A percentile compares a stretch with the other conserved stretches of the same genome.
phyloP scores from a whole-genome alignment of 495 filamentous ascomycete species.

The Xylaria longipes region DNA sequence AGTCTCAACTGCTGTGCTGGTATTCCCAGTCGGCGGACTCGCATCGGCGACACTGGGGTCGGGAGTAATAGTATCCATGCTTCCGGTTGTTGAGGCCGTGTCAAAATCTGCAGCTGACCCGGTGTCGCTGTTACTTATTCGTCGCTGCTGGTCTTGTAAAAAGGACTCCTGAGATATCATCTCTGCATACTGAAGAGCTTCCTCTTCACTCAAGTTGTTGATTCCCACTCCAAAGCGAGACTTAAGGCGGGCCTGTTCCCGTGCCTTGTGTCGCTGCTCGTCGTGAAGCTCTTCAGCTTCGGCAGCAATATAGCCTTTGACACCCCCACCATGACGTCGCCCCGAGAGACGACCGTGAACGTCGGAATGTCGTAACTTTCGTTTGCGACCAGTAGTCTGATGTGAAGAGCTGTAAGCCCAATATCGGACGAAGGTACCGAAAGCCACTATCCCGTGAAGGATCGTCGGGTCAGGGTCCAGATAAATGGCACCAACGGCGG shows the following conservation, averaged over 20 bases:
- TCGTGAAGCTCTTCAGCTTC: constrained; percentile 79
- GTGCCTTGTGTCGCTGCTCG: constrained; percentile 63
- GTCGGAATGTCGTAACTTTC: constrained; percentile 52
- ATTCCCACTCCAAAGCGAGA: constrained; percentile 83
- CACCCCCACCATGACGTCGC: constrained; percentile 48
- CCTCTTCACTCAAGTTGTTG: constrained; percentile 82
- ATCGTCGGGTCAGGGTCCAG: constrained; percentile 89
- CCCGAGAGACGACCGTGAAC: constrained; percentile 47
- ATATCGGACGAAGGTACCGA: constrained; percentile 86
- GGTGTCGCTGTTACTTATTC: constrained; percentile 56
- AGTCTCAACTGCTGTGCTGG: constrained; percentile 53
- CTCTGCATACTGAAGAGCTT: constrained; percentile 85
- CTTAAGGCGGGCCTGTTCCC: constrained; percentile 70
- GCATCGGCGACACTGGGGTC: constrained; percentile 56
- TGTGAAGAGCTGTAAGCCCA: constrained; percentile 86
- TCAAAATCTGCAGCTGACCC: constrained; percentile 57
- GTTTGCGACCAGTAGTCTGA: constrained; percentile 52
- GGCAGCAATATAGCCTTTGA: constrained; percentile 77
- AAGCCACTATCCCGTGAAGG: constrained; percentile 88
- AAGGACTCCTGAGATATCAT: constrained; percentile 85
- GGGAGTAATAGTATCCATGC: constrained; percentile 55
- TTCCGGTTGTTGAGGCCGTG: constrained; percentile 55
- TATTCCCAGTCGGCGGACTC: constrained; percentile 41
- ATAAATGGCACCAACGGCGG: constrained; percentile 80
- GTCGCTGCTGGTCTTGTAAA: constrained; percentile 64